phyloP scores from a whole-genome alignment of 306 rosid species.

The Lathyrus sativus region DNA sequence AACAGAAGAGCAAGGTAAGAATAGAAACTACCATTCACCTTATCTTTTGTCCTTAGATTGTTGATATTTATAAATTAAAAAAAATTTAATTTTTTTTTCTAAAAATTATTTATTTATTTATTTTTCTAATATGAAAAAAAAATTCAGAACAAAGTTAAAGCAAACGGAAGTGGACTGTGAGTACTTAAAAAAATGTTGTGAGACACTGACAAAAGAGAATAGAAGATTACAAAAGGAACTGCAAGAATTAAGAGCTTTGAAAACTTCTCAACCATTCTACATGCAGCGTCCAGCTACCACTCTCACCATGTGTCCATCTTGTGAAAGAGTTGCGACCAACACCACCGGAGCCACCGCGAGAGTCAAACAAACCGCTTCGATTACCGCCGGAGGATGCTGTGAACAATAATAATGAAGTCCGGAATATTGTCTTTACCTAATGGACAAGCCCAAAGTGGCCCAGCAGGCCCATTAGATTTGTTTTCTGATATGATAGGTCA shows the following conservation, averaged over 20 bases:
- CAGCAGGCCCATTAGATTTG: conserved; percentile 46
- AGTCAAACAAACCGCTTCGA: conserved; percentile 30
- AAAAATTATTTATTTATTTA: too few relatives aligned
- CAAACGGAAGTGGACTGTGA: conserved; percentile 98
- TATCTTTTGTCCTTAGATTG: too few relatives aligned
- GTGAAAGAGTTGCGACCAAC: conserved; percentile 74
- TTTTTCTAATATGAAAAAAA: background rate
- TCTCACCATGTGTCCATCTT: conserved; percentile 97
- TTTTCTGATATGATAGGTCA: conserved; percentile 35
- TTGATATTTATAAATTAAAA: background rate
- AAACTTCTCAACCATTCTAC: conserved; percentile 76
- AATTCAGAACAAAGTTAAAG: conserved; percentile 84
- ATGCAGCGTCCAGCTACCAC: conserved; percentile 98
- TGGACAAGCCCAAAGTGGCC: conserved; percentile 43
- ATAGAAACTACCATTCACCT: background rate
- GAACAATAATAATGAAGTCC: conserved; percentile 32
- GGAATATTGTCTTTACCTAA: conserved; percentile 38
- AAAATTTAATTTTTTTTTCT: too few relatives aligned
- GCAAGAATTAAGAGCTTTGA: conserved; percentile 88
- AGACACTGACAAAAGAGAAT: conserved; percentile 88
- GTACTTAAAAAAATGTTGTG: conserved; percentile 88
- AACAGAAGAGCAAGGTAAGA: conserved; percentile 95
- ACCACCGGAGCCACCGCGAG: conserved; percentile 25
- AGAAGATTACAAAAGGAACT: conserved; percentile 88
- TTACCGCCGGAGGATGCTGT: background rate